These are phyloP conservation scores for Globisporangium cystogenes DNA, from an alignment of 352 stramenopile species.

Conservation along the genomic window DNA sequence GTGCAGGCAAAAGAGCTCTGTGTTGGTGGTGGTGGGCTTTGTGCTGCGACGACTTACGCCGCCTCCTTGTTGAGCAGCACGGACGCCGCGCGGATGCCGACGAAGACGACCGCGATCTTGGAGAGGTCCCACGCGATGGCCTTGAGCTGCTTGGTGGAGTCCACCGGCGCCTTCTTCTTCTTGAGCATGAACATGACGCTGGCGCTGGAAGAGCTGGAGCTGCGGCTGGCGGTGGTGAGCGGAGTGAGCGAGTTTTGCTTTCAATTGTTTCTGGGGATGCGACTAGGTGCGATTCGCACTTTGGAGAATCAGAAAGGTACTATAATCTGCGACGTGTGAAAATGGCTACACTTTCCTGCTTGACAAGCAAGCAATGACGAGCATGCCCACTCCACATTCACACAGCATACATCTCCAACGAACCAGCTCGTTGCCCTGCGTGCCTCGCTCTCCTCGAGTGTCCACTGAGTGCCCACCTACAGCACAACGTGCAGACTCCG, in stretches of 20 bases:
- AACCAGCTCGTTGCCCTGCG: slow-evolving; percentile 2
- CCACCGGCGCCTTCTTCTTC: slow-evolving; percentile 85
- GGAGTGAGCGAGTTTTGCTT: not conserved
- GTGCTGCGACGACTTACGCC: slow-evolving; percentile 23
- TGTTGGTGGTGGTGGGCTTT: not conserved
- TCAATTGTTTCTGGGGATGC: slow-evolving; percentile 11
- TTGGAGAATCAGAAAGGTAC: not conserved
- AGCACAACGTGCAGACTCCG: too few relatives aligned
- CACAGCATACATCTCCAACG: slow-evolving; percentile 2
- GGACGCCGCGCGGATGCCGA: slow-evolving; percentile 67
- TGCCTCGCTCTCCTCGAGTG: too few relatives aligned
- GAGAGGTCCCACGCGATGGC: slow-evolving; percentile 64
- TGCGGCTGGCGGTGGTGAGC: not conserved
- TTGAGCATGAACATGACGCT: slow-evolving; percentile 80
- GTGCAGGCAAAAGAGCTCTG: too few relatives aligned
- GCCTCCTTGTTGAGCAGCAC: slow-evolving; percentile 63
- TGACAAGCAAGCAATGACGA: not conserved
- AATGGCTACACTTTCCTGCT: not conserved
- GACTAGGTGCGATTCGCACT: slow-evolving; percentile 5
- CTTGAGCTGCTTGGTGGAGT: slow-evolving; percentile 74
- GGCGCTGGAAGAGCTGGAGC: not conserved
- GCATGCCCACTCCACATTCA: not conserved
- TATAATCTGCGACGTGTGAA: slow-evolving; percentile 9
- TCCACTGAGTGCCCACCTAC: too few relatives aligned
- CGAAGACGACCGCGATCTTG: slow-evolving; percentile 71